Percentiles rank a stretch among this genome's conserved stretches.
Conservation (phyloP, 345 rosid species). For the Brassica cretica region DNA sequence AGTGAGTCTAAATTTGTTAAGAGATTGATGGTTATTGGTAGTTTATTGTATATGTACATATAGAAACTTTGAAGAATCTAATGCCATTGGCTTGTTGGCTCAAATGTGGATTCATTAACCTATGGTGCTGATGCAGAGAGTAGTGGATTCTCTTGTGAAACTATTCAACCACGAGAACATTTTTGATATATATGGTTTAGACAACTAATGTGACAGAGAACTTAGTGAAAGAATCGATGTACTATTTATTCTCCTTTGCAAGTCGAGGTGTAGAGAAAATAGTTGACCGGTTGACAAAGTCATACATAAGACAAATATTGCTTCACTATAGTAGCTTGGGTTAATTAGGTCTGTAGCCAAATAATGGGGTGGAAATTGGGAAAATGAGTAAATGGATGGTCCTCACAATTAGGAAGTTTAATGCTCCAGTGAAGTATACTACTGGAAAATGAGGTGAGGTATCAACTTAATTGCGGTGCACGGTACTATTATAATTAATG, state of each 20-base stretch:
- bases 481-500: not conserved
- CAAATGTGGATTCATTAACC: constrained; percentile 5
- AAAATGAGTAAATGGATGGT: not conserved
- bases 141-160: constrained; percentile 6
- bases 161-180: constrained; percentile 1
- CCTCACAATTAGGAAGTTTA: not conserved
- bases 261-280: not conserved
- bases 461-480: not conserved
- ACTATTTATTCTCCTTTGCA: not conserved
- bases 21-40: constrained; percentile 20
- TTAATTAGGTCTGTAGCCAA: not conserved
- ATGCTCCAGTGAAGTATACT: not conserved
- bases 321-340: not conserved
- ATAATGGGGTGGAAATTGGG: not conserved
- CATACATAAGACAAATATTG: not conserved
- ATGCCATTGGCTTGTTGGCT: constrained; percentile 15
- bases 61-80: constrained; percentile 26
- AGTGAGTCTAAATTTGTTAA: not conserved
- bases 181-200: not conserved
- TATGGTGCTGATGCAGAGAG: constrained; percentile 5
- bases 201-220: not conserved
- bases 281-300: constrained; percentile 8
- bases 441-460: not conserved
- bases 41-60: not conserved
- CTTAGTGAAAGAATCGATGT: not conserved